phyloP scores from a whole-genome alignment of 2,329 filamentous ascomycete genomes.

The Botryotinia convoluta region DNA sequence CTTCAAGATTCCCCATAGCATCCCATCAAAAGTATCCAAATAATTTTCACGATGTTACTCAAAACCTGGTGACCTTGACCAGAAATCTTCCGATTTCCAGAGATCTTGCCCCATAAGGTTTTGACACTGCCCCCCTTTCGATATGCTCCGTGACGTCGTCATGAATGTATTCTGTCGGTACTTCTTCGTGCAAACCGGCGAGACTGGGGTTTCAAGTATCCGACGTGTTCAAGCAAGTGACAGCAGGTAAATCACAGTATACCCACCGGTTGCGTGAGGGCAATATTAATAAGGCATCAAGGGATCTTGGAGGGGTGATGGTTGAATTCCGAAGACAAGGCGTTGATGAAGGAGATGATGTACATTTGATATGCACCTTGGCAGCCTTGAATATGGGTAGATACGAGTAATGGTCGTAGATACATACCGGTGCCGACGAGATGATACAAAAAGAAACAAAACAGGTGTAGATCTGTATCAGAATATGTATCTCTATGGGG shows the following conservation, averaged over 20 bases:
- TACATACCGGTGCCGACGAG: neutral
- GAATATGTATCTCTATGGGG: neutral
- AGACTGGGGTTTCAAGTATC: neutral
- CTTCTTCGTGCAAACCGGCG: slow-evolving; percentile 12
- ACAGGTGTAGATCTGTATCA: neutral
- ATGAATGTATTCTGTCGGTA: slow-evolving; percentile 5
- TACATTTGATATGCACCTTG: slow-evolving; percentile 16
- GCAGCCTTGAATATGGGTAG: slow-evolving; percentile 1
- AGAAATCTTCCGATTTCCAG: neutral
- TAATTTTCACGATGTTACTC: neutral
- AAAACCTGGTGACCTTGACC: neutral
- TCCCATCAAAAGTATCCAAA: neutral
- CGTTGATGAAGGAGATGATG: slow-evolving; percentile 13
- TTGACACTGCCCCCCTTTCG: neutral
- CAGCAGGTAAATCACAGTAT: neutral
- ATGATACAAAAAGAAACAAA: neutral
- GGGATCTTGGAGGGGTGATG: neutral
- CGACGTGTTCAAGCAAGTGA: slow-evolving; percentile 9
- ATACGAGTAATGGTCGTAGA: slow-evolving; percentile 3
- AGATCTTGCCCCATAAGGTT: neutral
- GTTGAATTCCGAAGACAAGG: slow-evolving; percentile 8
- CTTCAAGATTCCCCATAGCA: slow-evolving; percentile 2
- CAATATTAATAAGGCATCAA: neutral
- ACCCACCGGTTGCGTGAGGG: neutral
- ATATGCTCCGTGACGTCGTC: slow-evolving; percentile 12